Base-by-base conservation (phyloP, 192 early-diverging fungal species). In the Piromyces sp. region DNA sequence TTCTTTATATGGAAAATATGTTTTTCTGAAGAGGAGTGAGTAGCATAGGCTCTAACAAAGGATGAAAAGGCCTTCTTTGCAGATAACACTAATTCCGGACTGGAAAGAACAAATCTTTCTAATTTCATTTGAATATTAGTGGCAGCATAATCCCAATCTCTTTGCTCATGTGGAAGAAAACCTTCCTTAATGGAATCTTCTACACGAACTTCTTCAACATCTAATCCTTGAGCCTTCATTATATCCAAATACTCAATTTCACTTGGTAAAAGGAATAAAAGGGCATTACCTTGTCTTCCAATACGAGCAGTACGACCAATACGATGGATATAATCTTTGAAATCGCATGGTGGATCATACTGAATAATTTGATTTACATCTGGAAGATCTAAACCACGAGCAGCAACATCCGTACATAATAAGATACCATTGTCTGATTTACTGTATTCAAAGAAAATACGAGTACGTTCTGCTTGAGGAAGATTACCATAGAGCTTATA, bases 321-420 rank as follows among this genome's bases (percentile, higher is more conserved):
- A 82, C 98, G 93, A 88, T 99, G 98, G 38, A 98, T 94, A 86
- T 99, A 99, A 79, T 97, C 96, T 33, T 93, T 91, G 16, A 95
- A 87, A 85, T 97, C 96, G n/a, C 93, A 88, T 15, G 98, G 98
- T 42, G 96, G 94, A 85, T 99, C 98, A 83, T 96, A 98, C 86
- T 99, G 98, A 68, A 99, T 88, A 84, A 99, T 95, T 79, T 89
- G 90, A 30, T 91, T 89, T 29, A 98, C 95, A 85, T 98, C 93
- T 30, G 97, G 96, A 79, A 99, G 86, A 91, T 99, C 98, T 78
- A 99, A 89, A 36, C 98, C 98, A 86, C 98, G 94, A 5, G 98
- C 97, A 2, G 97, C 96, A 6, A 99, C 96, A 87, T 98, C 97
- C 2, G 98, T 99, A 81, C 95, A 96, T 84, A 99, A 90, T 30